Evolutionary conservation across 1,139 yeast genomes (phyloP).

Genomic region (Debaryomycetaceae sp.): DNA sequence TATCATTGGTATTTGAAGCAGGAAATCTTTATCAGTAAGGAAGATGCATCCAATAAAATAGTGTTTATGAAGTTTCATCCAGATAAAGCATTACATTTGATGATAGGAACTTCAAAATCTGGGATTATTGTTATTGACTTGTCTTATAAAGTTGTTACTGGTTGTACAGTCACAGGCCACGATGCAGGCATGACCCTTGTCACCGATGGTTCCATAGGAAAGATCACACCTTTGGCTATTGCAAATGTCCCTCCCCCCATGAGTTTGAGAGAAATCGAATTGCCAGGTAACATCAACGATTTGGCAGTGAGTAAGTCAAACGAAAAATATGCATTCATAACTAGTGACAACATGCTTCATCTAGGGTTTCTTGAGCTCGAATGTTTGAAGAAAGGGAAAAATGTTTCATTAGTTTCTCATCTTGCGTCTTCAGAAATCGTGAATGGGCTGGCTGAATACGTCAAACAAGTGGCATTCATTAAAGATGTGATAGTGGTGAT

Average conservation of each 20-base stretch:
- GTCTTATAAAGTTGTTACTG: slow-evolving; percentile 60
- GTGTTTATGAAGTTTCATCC: slow-evolving; percentile 76
- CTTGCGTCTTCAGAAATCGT: slow-evolving; percentile 24
- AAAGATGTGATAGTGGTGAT: slow-evolving; percentile 51
- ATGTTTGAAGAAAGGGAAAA: slow-evolving; percentile 36
- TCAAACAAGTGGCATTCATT: slow-evolving; percentile 65
- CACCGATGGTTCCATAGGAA: slow-evolving; percentile 70
- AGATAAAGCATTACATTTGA: slow-evolving; percentile 74
- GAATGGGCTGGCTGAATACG: slow-evolving; percentile 39
- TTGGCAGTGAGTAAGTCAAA: slow-evolving; percentile 65
- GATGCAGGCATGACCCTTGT: slow-evolving; percentile 81
- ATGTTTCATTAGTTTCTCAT: slow-evolving; percentile 41
- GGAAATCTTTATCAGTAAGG: slow-evolving; percentile 46
- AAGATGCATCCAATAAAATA: slow-evolving; percentile 29
- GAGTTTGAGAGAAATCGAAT: slow-evolving; percentile 62
- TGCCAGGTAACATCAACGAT: slow-evolving; percentile 52
- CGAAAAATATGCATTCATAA: slow-evolving; percentile 54
- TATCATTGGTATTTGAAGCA: slow-evolving; percentile 95
- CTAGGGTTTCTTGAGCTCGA: slow-evolving; percentile 22
- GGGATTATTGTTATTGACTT: slow-evolving; percentile 66
- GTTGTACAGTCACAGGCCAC: slow-evolving; percentile 63
- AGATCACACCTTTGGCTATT: slow-evolving; percentile 75
- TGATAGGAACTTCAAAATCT: slow-evolving; percentile 51
- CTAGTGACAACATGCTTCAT: slow-evolving; percentile 32
- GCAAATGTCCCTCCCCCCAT: slow-evolving; percentile 98